A percentile compares a stretch with the other conserved stretches of the same genome.
Conservation (phyloP, 163 green algal species). For the Chlorella variabilis region DNA sequence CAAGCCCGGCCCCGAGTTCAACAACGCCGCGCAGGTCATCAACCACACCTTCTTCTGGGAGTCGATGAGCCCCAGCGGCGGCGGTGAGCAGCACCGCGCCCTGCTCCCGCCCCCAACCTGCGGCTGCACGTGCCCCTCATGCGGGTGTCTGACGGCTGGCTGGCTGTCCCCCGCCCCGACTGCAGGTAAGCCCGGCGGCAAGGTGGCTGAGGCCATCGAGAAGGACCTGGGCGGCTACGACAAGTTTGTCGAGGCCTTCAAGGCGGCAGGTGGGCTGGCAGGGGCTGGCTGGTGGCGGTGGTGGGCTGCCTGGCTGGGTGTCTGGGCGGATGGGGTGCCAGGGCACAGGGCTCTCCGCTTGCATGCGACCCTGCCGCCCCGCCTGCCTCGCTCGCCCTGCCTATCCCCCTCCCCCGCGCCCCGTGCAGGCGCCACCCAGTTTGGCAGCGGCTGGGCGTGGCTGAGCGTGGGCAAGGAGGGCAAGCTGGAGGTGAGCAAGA, state of each 20-base stretch:
- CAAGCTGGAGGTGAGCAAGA: slow-evolving; percentile 70
- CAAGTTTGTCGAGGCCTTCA: slow-evolving; percentile 70
- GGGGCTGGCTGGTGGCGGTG: neutral
- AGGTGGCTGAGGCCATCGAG: slow-evolving; percentile 63
- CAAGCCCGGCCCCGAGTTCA: slow-evolving; percentile 89
- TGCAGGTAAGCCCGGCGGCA: slow-evolving; percentile 48
- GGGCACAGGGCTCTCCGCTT: no score
- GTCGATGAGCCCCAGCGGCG: slow-evolving; percentile 81
- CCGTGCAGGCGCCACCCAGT: slow-evolving; percentile 59
- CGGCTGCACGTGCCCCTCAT: neutral
- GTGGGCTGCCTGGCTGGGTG: no score
- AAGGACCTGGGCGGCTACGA: slow-evolving; percentile 64
- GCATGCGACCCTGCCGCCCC: no score
- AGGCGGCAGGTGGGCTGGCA: slow-evolving; percentile 46
- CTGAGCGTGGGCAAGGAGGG: slow-evolving; percentile 40
- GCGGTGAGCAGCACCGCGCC: slow-evolving; percentile 7
- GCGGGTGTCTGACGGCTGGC: no score
- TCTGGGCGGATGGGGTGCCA: neutral
- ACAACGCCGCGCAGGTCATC: slow-evolving; percentile 86
- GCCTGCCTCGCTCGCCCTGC: no score
- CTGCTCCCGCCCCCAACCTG: neutral
- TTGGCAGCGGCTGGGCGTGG: slow-evolving; percentile 68
- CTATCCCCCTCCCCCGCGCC: no score
- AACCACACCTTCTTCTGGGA: slow-evolving; percentile 99
- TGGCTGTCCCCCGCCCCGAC: no score